phyloP scores from a whole-genome alignment of 1,284 basidiomycete species.

The Fomitopsis palustris region DNA sequence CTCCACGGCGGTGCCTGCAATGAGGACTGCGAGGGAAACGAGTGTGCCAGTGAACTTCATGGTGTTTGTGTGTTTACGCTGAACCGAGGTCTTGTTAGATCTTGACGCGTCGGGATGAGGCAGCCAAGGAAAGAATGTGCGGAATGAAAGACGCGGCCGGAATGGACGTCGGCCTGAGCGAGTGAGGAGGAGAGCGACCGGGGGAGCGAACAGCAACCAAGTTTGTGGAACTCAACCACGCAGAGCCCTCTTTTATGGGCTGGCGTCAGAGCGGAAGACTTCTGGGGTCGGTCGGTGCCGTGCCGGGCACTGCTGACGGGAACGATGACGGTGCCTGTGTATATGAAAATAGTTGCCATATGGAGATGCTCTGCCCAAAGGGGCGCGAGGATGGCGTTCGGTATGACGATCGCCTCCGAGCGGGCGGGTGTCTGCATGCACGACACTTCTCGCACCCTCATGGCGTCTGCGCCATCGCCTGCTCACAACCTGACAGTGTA shows the following conservation, averaged over 20 bases:
- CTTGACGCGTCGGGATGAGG: neutral
- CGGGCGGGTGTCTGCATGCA: too few relatives aligned
- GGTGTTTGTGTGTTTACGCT: neutral
- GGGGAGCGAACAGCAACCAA: neutral
- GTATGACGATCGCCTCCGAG: too few relatives aligned
- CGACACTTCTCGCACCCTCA: too few relatives aligned
- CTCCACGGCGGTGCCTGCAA: constrained; percentile 20
- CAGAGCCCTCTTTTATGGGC: neutral
- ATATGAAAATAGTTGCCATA: neutral
- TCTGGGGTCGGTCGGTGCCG: neutral
- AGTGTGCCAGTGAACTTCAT: constrained; percentile 27
- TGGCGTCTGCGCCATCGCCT: too few relatives aligned
- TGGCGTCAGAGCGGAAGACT: neutral
- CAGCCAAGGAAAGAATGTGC: constrained; percentile 9
- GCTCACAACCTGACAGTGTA: too few relatives aligned
- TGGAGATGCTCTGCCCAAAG: neutral
- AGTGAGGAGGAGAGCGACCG: neutral
- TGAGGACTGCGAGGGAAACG: constrained; percentile 23
- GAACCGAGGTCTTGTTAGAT: constrained; percentile 3
- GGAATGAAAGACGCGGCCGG: constrained; percentile 9
- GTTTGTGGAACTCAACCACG: neutral
- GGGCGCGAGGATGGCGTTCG: too few relatives aligned
- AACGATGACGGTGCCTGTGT: neutral
- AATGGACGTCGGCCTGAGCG: constrained; percentile 8
- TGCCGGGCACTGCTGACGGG: neutral